phyloP scores from a whole-genome alignment of 2,329 filamentous ascomycete genomes.

The Cladorrhinum sp. region DNA sequence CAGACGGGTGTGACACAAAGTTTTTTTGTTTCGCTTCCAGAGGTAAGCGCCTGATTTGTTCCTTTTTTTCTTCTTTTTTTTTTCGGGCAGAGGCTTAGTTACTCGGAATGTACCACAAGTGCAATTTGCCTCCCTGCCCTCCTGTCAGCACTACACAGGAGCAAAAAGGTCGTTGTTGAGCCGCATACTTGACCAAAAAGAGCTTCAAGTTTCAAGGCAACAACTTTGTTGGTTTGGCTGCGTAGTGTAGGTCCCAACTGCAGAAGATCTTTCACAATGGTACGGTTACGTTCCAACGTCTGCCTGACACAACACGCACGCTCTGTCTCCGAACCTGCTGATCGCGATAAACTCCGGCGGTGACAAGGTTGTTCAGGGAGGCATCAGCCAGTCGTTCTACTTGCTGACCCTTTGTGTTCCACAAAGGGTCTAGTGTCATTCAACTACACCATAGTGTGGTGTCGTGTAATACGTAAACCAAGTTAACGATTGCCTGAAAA shows the following conservation, averaged over 20 bases:
- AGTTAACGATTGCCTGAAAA: neutral
- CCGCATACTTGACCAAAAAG: neutral
- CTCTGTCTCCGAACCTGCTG: neutral
- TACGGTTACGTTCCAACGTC: neutral
- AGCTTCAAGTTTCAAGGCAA: neutral
- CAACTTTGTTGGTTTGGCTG: neutral
- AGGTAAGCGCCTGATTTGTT: too few species aligned
- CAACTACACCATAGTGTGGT: neutral
- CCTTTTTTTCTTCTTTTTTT: neutral
- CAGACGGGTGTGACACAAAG: too few species aligned
- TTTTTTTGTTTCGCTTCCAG: too few species aligned
- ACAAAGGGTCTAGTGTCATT: neutral
- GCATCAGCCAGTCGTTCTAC: neutral
- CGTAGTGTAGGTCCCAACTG: neutral
- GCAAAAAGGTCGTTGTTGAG: neutral
- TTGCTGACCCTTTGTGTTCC: constrained; percentile 5
- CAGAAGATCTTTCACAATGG: neutral
- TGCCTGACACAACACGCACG: neutral
- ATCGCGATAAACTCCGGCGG: neutral
- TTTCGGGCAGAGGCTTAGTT: neutral
- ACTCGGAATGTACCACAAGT: neutral
- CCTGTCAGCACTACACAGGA: neutral
- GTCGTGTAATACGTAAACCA: too few species aligned
- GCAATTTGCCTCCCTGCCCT: too few species aligned
- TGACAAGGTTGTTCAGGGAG: neutral